These are phyloP conservation scores for Erodium moschatum DNA, from an alignment of 441 rosid genomes.

Conservation along the genomic window DNA sequence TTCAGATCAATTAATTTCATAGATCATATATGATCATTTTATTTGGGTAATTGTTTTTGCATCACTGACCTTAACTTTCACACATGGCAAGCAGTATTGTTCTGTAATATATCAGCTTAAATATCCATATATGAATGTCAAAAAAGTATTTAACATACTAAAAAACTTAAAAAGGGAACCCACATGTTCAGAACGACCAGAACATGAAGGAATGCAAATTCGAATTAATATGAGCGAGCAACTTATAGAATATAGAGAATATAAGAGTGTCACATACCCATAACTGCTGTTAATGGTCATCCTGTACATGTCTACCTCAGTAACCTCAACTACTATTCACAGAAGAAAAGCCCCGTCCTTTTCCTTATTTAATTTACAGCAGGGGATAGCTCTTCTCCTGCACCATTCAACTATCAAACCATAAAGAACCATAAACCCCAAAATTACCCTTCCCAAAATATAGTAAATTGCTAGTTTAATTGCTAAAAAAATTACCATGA, in stretches of 20 bases:
- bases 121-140: not conserved
- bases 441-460: not conserved
- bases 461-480: not conserved
- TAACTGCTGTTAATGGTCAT: conserved; percentile 31
- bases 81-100: not conserved
- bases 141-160: not conserved
- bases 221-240: not conserved
- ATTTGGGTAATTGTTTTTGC: not conserved
- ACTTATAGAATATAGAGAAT: not conserved
- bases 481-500: not conserved
- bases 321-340: conserved; percentile 28
- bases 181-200: no score
- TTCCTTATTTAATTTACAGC: conserved; percentile 33
- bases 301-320: conserved; percentile 33
- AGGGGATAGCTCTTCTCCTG: conserved; percentile 38
- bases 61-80: not conserved
- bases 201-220: not conserved
- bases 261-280: conserved; percentile 38
- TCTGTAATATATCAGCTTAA: not conserved
- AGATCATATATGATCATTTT: not conserved
- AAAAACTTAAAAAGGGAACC: no score
- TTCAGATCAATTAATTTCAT: not conserved
- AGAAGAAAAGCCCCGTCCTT: conserved; percentile 27
- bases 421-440: conserved; percentile 16
- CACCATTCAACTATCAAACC: conserved; percentile 20